Base-by-base conservation (phyloP, 2,329 filamentous ascomycete genomes). In the Zopfia rhizophila region DNA sequence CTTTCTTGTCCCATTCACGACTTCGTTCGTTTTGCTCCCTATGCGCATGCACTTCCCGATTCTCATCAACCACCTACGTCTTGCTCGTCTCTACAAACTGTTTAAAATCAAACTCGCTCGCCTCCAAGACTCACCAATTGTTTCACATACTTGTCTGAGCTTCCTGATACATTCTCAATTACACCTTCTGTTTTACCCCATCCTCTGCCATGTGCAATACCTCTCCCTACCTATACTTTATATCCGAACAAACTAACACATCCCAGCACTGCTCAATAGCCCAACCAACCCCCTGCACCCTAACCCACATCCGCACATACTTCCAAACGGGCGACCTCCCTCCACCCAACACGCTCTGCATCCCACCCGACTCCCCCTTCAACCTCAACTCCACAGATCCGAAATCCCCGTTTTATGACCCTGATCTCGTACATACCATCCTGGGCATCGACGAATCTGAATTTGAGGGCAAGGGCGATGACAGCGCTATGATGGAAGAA, bases 261-360 rank as follows among this genome's bases (percentile, higher is more conserved):
- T 14, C 6, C 0, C 35, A 81, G 77, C 83, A 85, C 50, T 82
- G 79, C 22, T 68, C 72, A 0, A 47, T 73, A 5, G 63, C 70
- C 2, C 53, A 56, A 0, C 66, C 69, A 1, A 72, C 69, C 0
- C 31, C 51, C 7, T 78, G 75, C 46, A 70, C 68, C 1, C 56
- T 69, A 3, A 42, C 37, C 3, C 47, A 54, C 23, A 60, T 76
- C 12, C 57, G 60, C 7, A 38, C 47, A 3, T 78, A 78, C 48
- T 77, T 78, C 36, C 71, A 73, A 43, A 63, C 56, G 0, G 75
- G 73, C 3, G 53, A 56, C 2, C 63, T 82, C 1, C 83, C 82
- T 0, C 55, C 60, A 2, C 59, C 68, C 0, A 74, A 73, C 1
- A 77, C 76, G 1, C 60, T 75, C 12, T 85, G 82, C 48, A 42